Conservation (phyloP, 495 filamentous ascomycete species). For the Penicillium goetzii region DNA sequence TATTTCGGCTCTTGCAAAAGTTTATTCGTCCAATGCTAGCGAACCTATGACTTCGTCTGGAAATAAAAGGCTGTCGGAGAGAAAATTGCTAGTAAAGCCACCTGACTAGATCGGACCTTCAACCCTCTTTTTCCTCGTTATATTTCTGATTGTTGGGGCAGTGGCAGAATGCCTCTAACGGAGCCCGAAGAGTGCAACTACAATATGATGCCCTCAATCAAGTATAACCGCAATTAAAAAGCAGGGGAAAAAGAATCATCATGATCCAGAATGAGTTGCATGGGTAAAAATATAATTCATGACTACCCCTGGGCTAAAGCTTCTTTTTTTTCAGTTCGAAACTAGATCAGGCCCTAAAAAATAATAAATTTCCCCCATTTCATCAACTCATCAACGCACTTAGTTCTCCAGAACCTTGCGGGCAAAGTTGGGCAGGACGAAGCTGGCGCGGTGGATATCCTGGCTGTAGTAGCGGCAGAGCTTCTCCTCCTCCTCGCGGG, state of each 20-base stretch:
- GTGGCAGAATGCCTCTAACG: not conserved
- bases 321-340: conserved; percentile 10
- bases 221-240: not conserved
- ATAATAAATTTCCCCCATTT: not conserved
- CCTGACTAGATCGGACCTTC: too few relatives aligned
- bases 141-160: too few relatives aligned
- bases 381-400: conserved; percentile 18
- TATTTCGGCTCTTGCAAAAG: too few relatives aligned
- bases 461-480: conserved; percentile 94
- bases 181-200: not conserved
- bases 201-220: not conserved
- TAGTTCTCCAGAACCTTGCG: conserved; percentile 65
- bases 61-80: too few relatives aligned
- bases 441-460: conserved; percentile 91
- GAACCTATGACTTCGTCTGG: too few relatives aligned
- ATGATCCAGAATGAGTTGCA: conserved; percentile 18
- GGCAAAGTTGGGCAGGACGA: conserved; percentile 91
- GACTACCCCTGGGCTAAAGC: conserved; percentile 2
- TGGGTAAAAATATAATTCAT: conserved; percentile 27
- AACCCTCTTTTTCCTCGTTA: too few relatives aligned
- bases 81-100: too few relatives aligned
- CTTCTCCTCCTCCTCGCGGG: conserved; percentile 85
- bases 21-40: too few relatives aligned
- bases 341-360: conserved; percentile 2
- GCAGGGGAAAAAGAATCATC: conserved; percentile 11